A percentile compares a stretch with the other conserved stretches of the same genome.
Evolutionary conservation across 1,139 yeast genomes (phyloP).

Genomic region (Entelexis sorbosivorans): DNA sequence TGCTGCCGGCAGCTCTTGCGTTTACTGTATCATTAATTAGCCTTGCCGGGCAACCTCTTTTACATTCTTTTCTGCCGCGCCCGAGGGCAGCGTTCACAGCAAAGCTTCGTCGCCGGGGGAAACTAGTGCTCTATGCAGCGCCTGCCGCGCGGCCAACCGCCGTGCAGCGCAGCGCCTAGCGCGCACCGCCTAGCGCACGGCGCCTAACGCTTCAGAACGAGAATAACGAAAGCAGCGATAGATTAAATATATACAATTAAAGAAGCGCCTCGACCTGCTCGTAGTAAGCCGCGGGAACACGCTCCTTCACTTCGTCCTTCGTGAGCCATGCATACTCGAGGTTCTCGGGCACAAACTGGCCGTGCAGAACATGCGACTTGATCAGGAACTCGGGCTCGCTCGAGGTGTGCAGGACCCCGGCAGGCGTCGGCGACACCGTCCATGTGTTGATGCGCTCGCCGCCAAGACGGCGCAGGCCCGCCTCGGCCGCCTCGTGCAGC

Average conservation of each 20-base stretch:
- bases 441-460: constrained; percentile 73
- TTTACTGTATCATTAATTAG: too few species aligned
- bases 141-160: too few species aligned
- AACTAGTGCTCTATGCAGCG: too few species aligned
- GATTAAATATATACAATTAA: constrained; percentile 10
- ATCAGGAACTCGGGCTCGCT: constrained; percentile 49
- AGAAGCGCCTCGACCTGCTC: constrained; percentile 20
- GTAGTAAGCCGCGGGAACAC: constrained; percentile 47
- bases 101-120: too few species aligned
- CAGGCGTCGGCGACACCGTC: constrained; percentile 82
- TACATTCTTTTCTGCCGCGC: too few species aligned
- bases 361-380: constrained; percentile 86
- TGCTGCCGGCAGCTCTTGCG: too few species aligned
- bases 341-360: constrained; percentile 49
- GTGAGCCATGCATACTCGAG: constrained; percentile 69
- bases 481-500: constrained; percentile 63
- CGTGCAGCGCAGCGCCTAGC: too few species aligned
- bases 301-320: constrained; percentile 58
- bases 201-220: too few species aligned
- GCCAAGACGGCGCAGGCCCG: constrained; percentile 59
- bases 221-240: background rate
- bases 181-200: too few species aligned
- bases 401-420: constrained; percentile 45
- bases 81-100: too few species aligned
- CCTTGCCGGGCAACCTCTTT: too few species aligned